Percentiles rank a stretch among this genome's conserved stretches.
Conservation (phyloP, 73 alveolate species). For the Symbiodinium pilosum region DNA sequence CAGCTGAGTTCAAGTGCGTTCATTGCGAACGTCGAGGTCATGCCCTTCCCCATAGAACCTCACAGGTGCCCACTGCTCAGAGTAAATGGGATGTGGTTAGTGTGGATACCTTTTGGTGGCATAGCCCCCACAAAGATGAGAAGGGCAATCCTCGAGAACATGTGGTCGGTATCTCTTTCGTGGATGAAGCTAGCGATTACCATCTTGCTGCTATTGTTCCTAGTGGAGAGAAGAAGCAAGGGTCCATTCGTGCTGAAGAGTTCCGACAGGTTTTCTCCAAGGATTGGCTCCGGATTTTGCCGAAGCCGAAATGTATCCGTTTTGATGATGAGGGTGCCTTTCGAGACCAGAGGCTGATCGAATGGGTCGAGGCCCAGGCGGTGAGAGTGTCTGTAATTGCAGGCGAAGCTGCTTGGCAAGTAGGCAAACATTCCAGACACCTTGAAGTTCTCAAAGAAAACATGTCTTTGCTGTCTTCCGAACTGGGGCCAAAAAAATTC, state of each 20-base stretch:
- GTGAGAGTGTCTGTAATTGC: background rate
- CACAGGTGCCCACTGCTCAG: background rate
- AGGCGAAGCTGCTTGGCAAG: constrained; percentile 21
- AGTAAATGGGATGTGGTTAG: background rate
- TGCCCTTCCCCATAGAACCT: background rate
- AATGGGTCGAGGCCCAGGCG: background rate
- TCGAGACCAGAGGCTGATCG: background rate
- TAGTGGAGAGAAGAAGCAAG: background rate
- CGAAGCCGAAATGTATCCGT: background rate
- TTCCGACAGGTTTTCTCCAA: background rate
- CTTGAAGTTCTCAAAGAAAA: constrained; percentile 3
- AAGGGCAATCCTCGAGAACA: background rate
- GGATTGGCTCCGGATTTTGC: background rate
- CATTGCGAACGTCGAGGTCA: background rate
- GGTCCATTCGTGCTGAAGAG: background rate
- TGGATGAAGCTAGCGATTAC: background rate
- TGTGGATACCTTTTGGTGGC: constrained; percentile 30
- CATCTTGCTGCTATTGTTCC: background rate
- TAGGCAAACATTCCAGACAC: background rate
- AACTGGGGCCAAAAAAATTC: background rate
- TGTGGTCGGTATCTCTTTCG: background rate
- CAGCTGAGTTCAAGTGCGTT: background rate
- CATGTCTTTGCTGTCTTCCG: background rate
- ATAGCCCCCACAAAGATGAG: background rate
- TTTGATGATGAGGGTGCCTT: constrained; percentile 1